A percentile compares a stretch with the other conserved stretches of the same genome.
These are phyloP conservation scores for Termitomyces sp. DNA, from an alignment of 768 basidiomycete species.

Conservation along the genomic window DNA sequence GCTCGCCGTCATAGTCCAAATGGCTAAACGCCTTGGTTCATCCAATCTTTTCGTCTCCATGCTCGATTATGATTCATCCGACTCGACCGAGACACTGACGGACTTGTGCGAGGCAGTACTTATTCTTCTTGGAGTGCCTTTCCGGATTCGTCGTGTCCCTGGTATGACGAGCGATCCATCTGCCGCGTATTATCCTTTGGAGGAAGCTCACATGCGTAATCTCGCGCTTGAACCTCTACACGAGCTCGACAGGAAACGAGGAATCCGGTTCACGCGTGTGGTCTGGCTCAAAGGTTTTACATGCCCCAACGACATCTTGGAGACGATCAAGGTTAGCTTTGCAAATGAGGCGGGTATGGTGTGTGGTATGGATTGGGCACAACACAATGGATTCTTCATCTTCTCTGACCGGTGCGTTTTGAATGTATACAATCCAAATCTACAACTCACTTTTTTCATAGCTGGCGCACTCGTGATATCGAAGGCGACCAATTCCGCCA, in stretches of 20 bases:
- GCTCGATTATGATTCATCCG: slow-evolving; percentile 94
- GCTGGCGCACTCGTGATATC: slow-evolving; percentile 97
- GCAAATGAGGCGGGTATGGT: slow-evolving; percentile 96
- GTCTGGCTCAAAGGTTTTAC: slow-evolving; percentile 99
- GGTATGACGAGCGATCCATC: slow-evolving; percentile 88
- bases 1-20: slow-evolving; percentile 96
- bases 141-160: slow-evolving; percentile 87
- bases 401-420: slow-evolving; percentile 86
- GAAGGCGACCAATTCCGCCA: slow-evolving; percentile 98
- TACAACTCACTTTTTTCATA: slow-evolving; percentile 23
- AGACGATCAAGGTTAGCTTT: slow-evolving; percentile 88
- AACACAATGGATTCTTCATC: slow-evolving; percentile 95
- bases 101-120: slow-evolving; percentile 96
- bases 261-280: slow-evolving; percentile 84
- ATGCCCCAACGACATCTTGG: slow-evolving; percentile 96
- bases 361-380: slow-evolving; percentile 99
- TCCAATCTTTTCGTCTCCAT: slow-evolving; percentile 94
- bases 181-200: slow-evolving; percentile 91
- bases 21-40: slow-evolving; percentile 87
- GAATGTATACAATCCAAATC: background rate
- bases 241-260: slow-evolving; percentile 73
- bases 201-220: slow-evolving; percentile 94
- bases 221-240: slow-evolving; percentile 86
- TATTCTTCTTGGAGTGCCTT: slow-evolving; percentile 89
- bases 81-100: slow-evolving; percentile 90